Percentiles rank a stretch among this genome's conserved stretches.
phyloP scores from a whole-genome alignment of 164 flowering plant genomes.

The Paratinospora sagittata region DNA sequence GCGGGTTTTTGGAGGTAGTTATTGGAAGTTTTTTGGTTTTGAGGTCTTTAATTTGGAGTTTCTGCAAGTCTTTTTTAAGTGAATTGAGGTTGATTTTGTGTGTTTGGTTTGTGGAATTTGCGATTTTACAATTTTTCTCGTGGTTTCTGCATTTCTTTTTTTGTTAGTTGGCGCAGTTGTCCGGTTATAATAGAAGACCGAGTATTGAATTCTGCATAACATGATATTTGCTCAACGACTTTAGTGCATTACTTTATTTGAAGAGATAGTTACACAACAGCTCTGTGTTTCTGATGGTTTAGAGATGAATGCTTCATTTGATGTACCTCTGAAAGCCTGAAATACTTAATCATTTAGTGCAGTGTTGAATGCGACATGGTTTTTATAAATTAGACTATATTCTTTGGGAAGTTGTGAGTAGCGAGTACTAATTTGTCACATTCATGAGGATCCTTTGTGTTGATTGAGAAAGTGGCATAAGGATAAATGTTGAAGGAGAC shows the following conservation, averaged over 20 bases:
- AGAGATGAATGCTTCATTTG: not conserved
- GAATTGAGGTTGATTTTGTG: not conserved
- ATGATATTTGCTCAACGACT: not conserved
- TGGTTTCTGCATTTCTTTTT: not conserved
- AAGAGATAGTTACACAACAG: too few relatives aligned
- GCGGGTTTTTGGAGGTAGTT: too few relatives aligned
- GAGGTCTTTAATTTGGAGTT: conserved; percentile 13
- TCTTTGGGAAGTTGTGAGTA: not conserved
- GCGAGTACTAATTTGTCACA: not conserved
- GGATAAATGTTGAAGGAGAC: not conserved
- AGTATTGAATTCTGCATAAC: not conserved
- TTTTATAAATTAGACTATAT: not conserved
- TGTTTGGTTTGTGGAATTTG: too few relatives aligned
- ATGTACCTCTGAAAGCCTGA: too few relatives aligned
- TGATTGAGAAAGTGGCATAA: not conserved
- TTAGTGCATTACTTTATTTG: not conserved
- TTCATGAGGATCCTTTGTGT: not conserved
- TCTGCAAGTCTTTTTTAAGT: conserved; percentile 7
- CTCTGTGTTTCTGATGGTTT: not conserved
- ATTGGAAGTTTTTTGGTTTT: too few relatives aligned
- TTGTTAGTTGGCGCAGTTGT: too few relatives aligned
- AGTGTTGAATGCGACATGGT: too few relatives aligned
- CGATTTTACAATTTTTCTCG: too few relatives aligned
- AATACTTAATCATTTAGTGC: too few relatives aligned
- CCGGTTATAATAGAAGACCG: too few relatives aligned